These are phyloP conservation scores for Aspergillus sp. DNA, from an alignment of 2,329 filamentous ascomycete species.

Conservation along the genomic window DNA sequence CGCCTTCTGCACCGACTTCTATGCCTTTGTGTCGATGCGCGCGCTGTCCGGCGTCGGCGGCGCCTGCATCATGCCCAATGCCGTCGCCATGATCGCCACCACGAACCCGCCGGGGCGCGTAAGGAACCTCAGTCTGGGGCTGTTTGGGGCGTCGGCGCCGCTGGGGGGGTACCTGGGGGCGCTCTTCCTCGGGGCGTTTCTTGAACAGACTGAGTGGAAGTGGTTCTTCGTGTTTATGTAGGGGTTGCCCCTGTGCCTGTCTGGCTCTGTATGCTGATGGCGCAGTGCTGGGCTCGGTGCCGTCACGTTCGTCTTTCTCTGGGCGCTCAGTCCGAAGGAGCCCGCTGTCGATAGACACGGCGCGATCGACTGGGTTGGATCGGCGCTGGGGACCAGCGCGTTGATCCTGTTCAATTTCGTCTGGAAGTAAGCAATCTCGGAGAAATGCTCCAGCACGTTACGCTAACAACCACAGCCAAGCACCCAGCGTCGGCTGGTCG, in stretches of 20 bases:
- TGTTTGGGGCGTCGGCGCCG: slow-evolving; percentile 51
- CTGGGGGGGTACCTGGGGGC: slow-evolving; percentile 47
- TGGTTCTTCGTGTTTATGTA: slow-evolving; percentile 46
- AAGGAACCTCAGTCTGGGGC: slow-evolving; percentile 47
- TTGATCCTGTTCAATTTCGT: slow-evolving; percentile 52
- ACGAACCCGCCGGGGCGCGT: slow-evolving; percentile 48
- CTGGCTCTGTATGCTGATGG: background rate
- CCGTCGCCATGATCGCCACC: slow-evolving; percentile 50
- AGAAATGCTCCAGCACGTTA: background rate
- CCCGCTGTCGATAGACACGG: slow-evolving; percentile 36
- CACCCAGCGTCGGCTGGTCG: slow-evolving; percentile 48
- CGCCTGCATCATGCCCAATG: slow-evolving; percentile 53
- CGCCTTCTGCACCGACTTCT: slow-evolving; percentile 47
- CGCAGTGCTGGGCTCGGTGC: slow-evolving; percentile 23
- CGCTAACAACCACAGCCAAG: slow-evolving; percentile 30
- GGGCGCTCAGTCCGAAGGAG: slow-evolving; percentile 28
- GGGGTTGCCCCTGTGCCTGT: slow-evolving; percentile 11
- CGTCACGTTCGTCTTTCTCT: slow-evolving; percentile 22
- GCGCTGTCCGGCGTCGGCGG: slow-evolving; percentile 53
- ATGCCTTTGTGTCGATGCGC: slow-evolving; percentile 44
- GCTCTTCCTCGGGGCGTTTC: slow-evolving; percentile 41
- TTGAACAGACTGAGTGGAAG: slow-evolving; percentile 36
- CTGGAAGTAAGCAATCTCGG: slow-evolving; percentile 46
- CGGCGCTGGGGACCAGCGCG: slow-evolving; percentile 37
- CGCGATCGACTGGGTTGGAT: slow-evolving; percentile 43